A percentile compares a stretch with the other conserved stretches of the same genome.
phyloP scores from a whole-genome alignment of 2,329 filamentous ascomycete species.

The Hyphodiscus sp. region DNA sequence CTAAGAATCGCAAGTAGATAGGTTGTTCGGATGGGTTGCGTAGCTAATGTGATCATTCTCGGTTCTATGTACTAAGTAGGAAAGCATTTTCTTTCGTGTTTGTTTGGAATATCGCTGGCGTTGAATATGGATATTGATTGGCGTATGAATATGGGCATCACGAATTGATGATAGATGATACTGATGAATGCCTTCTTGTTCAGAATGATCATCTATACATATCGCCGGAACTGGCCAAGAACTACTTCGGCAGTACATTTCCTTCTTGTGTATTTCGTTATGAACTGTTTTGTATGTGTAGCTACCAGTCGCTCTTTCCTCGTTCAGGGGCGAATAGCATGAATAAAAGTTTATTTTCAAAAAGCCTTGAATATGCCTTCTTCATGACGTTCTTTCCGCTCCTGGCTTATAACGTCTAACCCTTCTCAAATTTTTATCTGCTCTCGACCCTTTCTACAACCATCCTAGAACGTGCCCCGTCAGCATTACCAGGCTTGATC shows the following conservation, averaged over 20 bases:
- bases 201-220: not conserved
- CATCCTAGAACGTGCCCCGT: not conserved
- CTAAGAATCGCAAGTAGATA: constrained; percentile 47
- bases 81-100: constrained; percentile 1
- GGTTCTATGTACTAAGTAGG: not conserved
- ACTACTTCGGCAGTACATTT: not conserved
- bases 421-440: not conserved
- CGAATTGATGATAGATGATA: constrained; percentile 1
- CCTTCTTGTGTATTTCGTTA: not conserved
- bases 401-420: not conserved
- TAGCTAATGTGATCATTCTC: not conserved
- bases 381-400: not conserved
- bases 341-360: not conserved
- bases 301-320: not conserved
- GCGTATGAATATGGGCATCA: constrained; percentile 9
- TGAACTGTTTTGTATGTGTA: not conserved
- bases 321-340: not conserved
- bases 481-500: not conserved
- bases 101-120: constrained; percentile 3
- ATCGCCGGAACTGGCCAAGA: constrained; percentile 1
- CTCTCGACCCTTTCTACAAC: not conserved
- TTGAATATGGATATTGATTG: constrained; percentile 4
- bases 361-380: not conserved
- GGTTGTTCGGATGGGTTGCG: not conserved
- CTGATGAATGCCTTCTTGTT: constrained; percentile 7